These are phyloP conservation scores for Zangia roseola DNA, from an alignment of 768 basidiomycete species.

Conservation along the genomic window DNA sequence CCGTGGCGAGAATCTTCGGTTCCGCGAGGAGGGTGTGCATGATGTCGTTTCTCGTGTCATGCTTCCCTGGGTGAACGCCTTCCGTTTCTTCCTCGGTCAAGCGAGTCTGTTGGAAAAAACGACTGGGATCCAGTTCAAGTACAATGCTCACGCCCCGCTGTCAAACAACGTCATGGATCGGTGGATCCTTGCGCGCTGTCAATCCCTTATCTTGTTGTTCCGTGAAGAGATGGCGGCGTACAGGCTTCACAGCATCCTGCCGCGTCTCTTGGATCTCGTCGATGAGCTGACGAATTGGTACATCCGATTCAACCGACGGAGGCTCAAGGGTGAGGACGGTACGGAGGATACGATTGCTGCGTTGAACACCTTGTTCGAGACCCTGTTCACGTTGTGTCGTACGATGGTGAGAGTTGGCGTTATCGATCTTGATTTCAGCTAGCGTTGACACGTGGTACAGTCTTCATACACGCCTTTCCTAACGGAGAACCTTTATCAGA, in stretches of 20 bases:
- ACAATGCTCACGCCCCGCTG: slow-evolving; percentile 81
- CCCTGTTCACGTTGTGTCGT: slow-evolving; percentile 88
- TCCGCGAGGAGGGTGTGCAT: slow-evolving; percentile 97
- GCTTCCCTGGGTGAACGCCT: slow-evolving; percentile 96
- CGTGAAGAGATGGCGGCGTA: slow-evolving; percentile 96
- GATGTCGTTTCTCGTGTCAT: slow-evolving; percentile 97
- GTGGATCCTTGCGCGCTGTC: slow-evolving; percentile 98
- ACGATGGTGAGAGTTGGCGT: slow-evolving; percentile 71
- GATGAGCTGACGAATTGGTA: slow-evolving; percentile 99
- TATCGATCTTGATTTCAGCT: background rate
- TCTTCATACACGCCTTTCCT: slow-evolving; percentile 98
- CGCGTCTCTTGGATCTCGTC: slow-evolving; percentile 86
- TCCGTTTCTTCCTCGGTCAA: slow-evolving; percentile 99
- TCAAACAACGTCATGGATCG: slow-evolving; percentile 97
- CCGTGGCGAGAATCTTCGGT: slow-evolving; percentile 94
- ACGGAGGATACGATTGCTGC: slow-evolving; percentile 83
- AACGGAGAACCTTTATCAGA: slow-evolving; percentile 95
- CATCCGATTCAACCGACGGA: slow-evolving; percentile 95
- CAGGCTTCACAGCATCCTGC: slow-evolving; percentile 95
- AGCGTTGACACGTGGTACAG: slow-evolving; percentile 38
- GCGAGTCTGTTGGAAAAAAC: slow-evolving; percentile 83
- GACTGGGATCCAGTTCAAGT: slow-evolving; percentile 72
- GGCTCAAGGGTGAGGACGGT: slow-evolving; percentile 94
- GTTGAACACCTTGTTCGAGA: slow-evolving; percentile 94
- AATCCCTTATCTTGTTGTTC: slow-evolving; percentile 91